A percentile compares a stretch with the other conserved stretches of the same genome.
Conservation (phyloP, 2,329 filamentous ascomycete genomes). For the Lecanoromycetidae sp. region DNA sequence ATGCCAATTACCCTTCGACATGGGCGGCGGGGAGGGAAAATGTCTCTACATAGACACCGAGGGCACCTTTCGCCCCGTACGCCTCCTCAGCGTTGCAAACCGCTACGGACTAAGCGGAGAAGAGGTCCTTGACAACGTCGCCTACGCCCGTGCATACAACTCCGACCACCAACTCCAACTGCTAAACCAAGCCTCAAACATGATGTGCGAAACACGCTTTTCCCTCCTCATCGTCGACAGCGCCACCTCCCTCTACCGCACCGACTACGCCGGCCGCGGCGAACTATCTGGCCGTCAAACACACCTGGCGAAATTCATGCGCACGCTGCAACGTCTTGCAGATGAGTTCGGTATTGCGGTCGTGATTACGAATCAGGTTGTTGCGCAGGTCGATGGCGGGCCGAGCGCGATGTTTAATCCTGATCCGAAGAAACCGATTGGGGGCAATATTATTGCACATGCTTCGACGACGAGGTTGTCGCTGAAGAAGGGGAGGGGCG, state of each 20-base stretch:
- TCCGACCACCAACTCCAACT: conserved; percentile 95
- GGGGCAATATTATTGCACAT: conserved; percentile 97
- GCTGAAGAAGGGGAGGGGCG: conserved; percentile 85
- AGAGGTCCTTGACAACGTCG: conserved; percentile 95
- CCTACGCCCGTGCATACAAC: conserved; percentile 95
- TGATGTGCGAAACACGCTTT: conserved; percentile 99
- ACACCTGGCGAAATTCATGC: conserved; percentile 39
- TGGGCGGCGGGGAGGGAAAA: conserved; percentile 97
- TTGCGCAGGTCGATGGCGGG: conserved; percentile 93
- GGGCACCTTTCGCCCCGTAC: conserved; percentile 88
- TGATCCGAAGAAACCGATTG: conserved; percentile 97
- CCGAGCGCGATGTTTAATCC: conserved; percentile 98
- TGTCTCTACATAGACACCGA: conserved; percentile 98
- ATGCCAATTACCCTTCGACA: conserved; percentile 94
- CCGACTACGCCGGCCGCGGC: conserved; percentile 91
- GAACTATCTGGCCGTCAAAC: conserved; percentile 84
- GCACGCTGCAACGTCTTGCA: conserved; percentile 39
- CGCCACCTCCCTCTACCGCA: conserved; percentile 87
- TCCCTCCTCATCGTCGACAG: conserved; percentile 93
- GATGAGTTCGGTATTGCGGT: conserved; percentile 90
- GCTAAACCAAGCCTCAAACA: conserved; percentile 84
- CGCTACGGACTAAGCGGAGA: conserved; percentile 90
- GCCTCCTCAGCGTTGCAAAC: conserved; percentile 81
- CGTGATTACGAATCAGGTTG: conserved; percentile 97
- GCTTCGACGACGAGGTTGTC: conserved; percentile 90